Conservation (phyloP, 2,329 filamentous ascomycete species). For the Karstenula rhodostoma region DNA sequence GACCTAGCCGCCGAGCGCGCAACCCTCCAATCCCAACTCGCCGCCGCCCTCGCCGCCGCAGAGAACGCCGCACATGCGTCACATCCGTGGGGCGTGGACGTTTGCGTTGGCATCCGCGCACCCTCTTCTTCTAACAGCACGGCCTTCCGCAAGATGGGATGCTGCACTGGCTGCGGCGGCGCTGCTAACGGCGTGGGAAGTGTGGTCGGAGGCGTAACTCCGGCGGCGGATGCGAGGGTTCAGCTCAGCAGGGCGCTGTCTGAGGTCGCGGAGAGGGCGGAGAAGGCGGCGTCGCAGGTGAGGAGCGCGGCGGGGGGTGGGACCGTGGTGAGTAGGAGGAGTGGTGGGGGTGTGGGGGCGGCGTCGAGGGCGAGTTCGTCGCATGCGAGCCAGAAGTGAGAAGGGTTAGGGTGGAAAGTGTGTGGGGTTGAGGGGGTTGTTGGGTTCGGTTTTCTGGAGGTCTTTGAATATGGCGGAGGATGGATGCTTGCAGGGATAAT, state of each 20-base stretch:
- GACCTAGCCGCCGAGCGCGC: background rate
- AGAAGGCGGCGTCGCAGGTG: background rate
- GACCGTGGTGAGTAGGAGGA: background rate
- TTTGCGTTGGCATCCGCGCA: slow-evolving; percentile 5
- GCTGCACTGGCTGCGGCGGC: slow-evolving; percentile 1
- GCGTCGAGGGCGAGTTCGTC: background rate
- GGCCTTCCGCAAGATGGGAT: background rate
- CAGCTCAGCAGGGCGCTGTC: background rate
- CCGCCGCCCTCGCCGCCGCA: background rate
- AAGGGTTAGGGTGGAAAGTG: background rate
- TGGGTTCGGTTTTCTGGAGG: no score
- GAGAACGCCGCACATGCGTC: slow-evolving; percentile 10
- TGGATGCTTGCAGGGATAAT: no score
- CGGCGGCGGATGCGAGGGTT: background rate
- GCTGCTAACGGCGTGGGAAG: background rate
- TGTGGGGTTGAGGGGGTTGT: background rate
- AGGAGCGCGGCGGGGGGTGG: background rate
- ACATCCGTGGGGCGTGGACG: background rate
- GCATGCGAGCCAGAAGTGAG: background rate
- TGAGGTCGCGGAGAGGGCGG: background rate
- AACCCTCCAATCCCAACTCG: background rate
- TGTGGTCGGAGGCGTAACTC: background rate
- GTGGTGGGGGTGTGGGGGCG: background rate
- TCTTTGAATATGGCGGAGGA: no score
- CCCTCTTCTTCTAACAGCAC: no score